Evolutionary conservation across 148 eudicot genomes (phyloP), one percentile per base, ranked within the genome.

Genomic region (Silene uniflora): DNA sequence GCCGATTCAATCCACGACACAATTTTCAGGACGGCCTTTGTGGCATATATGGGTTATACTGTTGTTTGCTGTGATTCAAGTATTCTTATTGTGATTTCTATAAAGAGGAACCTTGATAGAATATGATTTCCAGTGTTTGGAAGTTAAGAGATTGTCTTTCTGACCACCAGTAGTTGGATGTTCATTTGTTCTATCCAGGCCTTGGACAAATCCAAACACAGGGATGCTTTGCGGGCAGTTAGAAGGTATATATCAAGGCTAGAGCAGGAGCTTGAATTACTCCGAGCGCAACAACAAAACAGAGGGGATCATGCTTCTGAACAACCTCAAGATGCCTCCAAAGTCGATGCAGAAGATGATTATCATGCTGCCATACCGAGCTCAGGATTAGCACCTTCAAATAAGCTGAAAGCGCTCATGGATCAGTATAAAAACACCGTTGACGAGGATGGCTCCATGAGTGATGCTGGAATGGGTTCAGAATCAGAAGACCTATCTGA

Each of bases 401-500:
- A 83, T 47, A 91, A 83, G 79, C 86, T 90, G 12, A 83, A 83
- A 76, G 86, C 81, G 66, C 67, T 90, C 59, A 62, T 94, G 77
- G 90, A 84, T 76, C 75, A 80, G 81, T 86, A 78, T 67, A 75
- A 77, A 18, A 76, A 62, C 67, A 65, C 73, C 27, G 62, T 76
- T 9, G 84, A 72, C 0, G 87, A 81, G 19, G 81, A 75, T 22
- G 86, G 83, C 59, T 60, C 87, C 23, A 61, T 17, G 23, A 58
- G 79, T 18, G 90, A 85, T 60, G 75, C 74, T 7, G 80, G 62
- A 61, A 72, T 81, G 75, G 88, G 77, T 66, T 90, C 97, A 24
- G 96, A 94, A 78, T 86, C 97, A 52, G 97, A 90, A 75, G 88
- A 81, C 75, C 56, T 92, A 21, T 95, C 98, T 10, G 98, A 95